Evolutionary conservation across 768 basidiomycete species (phyloP).

Genomic region (Kwoniella sp.): DNA sequence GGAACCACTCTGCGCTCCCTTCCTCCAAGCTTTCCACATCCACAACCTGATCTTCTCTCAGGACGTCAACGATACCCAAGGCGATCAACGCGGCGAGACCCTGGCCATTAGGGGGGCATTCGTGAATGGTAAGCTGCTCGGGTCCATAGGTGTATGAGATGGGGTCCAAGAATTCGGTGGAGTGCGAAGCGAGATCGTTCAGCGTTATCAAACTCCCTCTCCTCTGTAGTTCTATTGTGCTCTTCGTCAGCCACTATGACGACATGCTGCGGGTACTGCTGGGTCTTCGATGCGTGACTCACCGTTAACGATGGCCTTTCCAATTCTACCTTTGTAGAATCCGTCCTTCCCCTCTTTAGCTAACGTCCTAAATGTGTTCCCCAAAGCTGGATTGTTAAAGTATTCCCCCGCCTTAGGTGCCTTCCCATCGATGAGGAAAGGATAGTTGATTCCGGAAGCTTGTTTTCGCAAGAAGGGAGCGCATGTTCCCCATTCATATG

Average conservation of each 20-base stretch:
- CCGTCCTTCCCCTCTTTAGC: constrained; percentile 83
- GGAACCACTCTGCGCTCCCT: constrained; percentile 83
- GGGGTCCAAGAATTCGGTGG: constrained; percentile 74
- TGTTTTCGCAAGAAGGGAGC: constrained; percentile 69
- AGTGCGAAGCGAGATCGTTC: constrained; percentile 81
- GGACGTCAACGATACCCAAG: constrained; percentile 80
- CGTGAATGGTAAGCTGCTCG: constrained; percentile 48
- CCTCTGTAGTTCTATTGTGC: constrained; percentile 66
- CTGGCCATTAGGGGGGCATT: constrained; percentile 59
- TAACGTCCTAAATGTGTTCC: constrained; percentile 73
- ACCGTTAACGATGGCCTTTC: constrained; percentile 79
- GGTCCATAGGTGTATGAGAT: constrained; percentile 77
- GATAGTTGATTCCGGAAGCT: constrained; percentile 76
- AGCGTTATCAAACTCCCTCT: constrained; percentile 84
- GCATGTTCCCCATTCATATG: constrained; percentile 29
- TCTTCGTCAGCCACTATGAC: background rate
- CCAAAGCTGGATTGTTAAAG: constrained; percentile 69
- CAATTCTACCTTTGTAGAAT: constrained; percentile 85
- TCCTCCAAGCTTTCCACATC: constrained; percentile 76
- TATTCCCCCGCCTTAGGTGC: constrained; percentile 82
- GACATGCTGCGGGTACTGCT: no score
- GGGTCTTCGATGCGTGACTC: no score
- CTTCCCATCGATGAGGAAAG: constrained; percentile 83
- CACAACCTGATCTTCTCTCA: constrained; percentile 70
- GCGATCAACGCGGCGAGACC: constrained; percentile 87